These are phyloP conservation scores for Asterionellopsis glacialis DNA, from an alignment of 108 stramenopile genomes.

Conservation along the genomic window DNA sequence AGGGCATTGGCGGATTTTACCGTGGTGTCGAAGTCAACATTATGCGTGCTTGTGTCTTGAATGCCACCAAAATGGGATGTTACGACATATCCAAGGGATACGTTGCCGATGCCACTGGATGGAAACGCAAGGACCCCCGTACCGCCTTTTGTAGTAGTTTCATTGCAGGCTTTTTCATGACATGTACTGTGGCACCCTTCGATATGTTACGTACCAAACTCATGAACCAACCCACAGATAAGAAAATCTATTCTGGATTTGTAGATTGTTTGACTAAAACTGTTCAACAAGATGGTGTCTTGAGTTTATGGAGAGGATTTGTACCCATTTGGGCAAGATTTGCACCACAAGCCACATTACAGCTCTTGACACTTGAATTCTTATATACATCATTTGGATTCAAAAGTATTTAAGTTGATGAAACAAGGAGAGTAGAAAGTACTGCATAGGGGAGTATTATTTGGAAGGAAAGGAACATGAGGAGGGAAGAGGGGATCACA, in stretches of 20 bases:
- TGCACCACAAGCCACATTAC: conserved; percentile 85
- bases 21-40: conserved; percentile 87
- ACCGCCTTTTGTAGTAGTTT: conserved; percentile 66
- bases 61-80: conserved; percentile 92
- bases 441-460: no score
- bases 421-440: no score
- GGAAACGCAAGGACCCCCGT: conserved; percentile 68
- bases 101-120: conserved; percentile 60
- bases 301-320: conserved; percentile 81
- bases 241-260: conserved; percentile 77
- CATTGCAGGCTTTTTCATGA: conserved; percentile 90
- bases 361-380: conserved; percentile 83
- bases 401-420: conserved; percentile 54
- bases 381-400: conserved; percentile 66
- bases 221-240: conserved; percentile 86
- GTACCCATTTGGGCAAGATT: conserved; percentile 88
- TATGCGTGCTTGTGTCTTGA: conserved; percentile 83
- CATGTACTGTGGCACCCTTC: conserved; percentile 75
- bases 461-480: no score
- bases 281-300: conserved; percentile 58
- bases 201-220: conserved; percentile 63
- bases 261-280: conserved; percentile 75
- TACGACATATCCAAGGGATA: conserved; percentile 88
- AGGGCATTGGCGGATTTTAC: conserved; percentile 90
- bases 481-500: no score